phyloP scores from a whole-genome alignment of 1,139 yeast species.

The Nakaseomyces glabratus region DNA sequence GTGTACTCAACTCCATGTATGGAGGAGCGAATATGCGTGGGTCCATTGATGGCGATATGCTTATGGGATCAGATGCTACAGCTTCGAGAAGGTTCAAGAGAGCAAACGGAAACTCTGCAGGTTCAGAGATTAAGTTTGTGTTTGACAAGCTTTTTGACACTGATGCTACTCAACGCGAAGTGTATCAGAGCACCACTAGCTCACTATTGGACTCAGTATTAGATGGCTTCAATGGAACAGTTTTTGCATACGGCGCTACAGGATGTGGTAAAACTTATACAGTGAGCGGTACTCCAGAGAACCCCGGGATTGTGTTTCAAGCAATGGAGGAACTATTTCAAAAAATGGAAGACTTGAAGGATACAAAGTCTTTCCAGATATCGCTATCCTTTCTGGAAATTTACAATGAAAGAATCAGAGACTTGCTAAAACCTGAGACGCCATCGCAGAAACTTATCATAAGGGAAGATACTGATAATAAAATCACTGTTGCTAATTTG shows the following conservation, averaged over 20 bases:
- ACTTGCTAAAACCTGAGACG: constrained; percentile 52
- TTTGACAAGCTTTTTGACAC: constrained; percentile 75
- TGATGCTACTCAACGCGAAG: constrained; percentile 53
- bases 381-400: constrained; percentile 74
- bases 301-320: constrained; percentile 74
- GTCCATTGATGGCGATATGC: neutral
- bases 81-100: constrained; percentile 15
- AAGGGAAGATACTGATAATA: constrained; percentile 61
- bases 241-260: constrained; percentile 96
- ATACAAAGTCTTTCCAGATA: constrained; percentile 51
- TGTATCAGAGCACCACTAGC: constrained; percentile 56
- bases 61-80: constrained; percentile 3
- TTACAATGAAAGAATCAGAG: constrained; percentile 82
- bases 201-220: constrained; percentile 67
- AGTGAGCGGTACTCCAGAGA: constrained; percentile 61
- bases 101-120: constrained; percentile 7
- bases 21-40: neutral
- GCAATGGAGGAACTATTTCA: constrained; percentile 71
- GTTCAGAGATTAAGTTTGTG: constrained; percentile 61
- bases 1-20: constrained; percentile 41
- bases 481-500: constrained; percentile 67
- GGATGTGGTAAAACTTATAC: constrained; percentile 98
- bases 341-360: constrained; percentile 46
- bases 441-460: constrained; percentile 41
- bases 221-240: constrained; percentile 84